Percentiles rank a stretch among this genome's conserved stretches.
These are phyloP conservation scores for Aspergillus sp. DNA, from an alignment of 2,329 filamentous ascomycete species.

Conservation along the genomic window DNA sequence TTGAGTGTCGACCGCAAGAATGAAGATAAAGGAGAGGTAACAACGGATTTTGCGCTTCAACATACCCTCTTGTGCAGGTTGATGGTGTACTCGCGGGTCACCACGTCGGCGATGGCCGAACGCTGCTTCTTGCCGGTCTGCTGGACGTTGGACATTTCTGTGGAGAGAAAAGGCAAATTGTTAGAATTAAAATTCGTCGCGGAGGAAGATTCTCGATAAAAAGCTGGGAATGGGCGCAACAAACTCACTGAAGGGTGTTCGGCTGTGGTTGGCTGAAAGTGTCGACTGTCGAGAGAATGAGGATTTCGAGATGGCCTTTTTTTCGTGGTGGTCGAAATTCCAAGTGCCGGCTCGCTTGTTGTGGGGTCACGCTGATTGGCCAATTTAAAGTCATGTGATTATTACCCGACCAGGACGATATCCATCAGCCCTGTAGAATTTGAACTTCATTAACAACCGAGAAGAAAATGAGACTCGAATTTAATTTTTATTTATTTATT, in stretches of 20 bases:
- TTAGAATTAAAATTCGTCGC: constrained; percentile 5
- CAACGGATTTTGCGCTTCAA: constrained; percentile 37
- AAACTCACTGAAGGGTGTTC: constrained; percentile 38
- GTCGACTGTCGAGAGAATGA: constrained; percentile 31
- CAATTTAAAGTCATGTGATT: neutral
- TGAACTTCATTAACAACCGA: too few relatives aligned
- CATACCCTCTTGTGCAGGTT: constrained; percentile 99
- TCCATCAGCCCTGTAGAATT: too few relatives aligned
- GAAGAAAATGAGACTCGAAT: too few relatives aligned
- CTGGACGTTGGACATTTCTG: constrained; percentile 68
- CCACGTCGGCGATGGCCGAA: constrained; percentile 98
- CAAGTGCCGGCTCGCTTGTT: constrained; percentile 38
- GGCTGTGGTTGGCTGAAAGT: constrained; percentile 40
- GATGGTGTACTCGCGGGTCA: constrained; percentile 99
- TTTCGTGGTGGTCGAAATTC: constrained; percentile 34
- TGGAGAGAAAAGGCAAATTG: constrained; percentile 21
- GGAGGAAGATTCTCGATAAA: neutral
- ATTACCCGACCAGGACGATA: neutral
- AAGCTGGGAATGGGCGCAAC: neutral
- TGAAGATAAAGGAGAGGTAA: constrained; percentile 9
- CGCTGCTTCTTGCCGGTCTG: constrained; percentile 72
- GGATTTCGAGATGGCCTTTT: constrained; percentile 24
- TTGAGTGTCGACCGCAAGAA: constrained; percentile 11
- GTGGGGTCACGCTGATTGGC: constrained; percentile 29
- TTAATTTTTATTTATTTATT: too few relatives aligned